Evolutionary conservation across 192 early-diverging fungal genomes (phyloP).

Genomic region (Coemansia sp.): DNA sequence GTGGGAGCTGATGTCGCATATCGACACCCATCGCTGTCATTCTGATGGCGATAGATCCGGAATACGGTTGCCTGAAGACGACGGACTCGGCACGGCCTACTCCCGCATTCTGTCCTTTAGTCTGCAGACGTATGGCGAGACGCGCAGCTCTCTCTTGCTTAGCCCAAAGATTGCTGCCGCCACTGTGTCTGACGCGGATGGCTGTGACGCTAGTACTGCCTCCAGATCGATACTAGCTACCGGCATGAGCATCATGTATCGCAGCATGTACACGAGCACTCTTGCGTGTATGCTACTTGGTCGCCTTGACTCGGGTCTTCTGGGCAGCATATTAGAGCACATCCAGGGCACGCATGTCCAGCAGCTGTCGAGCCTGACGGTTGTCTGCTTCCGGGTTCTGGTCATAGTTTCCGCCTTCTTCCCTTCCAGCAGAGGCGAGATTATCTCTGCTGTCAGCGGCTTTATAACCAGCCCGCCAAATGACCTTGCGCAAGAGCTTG

Average conservation of each 20-base stretch:
- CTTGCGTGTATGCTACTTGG: conserved; percentile 37
- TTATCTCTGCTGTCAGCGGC: conserved; percentile 8
- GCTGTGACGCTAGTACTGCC: background rate
- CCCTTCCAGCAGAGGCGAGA: conserved; percentile 17
- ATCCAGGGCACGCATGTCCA: conserved; percentile 21
- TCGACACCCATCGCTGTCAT: background rate
- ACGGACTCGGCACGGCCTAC: conserved; percentile 15
- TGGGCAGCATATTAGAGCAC: conserved; percentile 31
- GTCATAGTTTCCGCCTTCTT: conserved; percentile 28
- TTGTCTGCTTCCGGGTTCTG: conserved; percentile 47
- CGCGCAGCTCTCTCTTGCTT: conserved; percentile 5
- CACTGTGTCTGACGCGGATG: background rate
- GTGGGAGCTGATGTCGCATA: conserved; percentile 39
- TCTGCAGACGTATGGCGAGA: conserved; percentile 23
- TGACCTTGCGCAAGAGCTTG: conserved; percentile 19
- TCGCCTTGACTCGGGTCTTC: conserved; percentile 13
- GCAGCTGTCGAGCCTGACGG: conserved; percentile 29
- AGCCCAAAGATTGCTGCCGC: background rate
- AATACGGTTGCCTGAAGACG: background rate
- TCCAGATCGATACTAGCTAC: conserved; percentile 12
- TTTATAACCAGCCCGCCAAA: conserved; percentile 37
- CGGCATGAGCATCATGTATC: conserved; percentile 25
- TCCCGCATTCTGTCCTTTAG: conserved; percentile 32
- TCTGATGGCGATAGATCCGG: conserved; percentile 7
- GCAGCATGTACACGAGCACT: conserved; percentile 29